Evolutionary conservation across 2,329 filamentous ascomycete species (phyloP), one percentile per base, ranked within the genome.

Genomic region (Leptographium flavum): DNA sequence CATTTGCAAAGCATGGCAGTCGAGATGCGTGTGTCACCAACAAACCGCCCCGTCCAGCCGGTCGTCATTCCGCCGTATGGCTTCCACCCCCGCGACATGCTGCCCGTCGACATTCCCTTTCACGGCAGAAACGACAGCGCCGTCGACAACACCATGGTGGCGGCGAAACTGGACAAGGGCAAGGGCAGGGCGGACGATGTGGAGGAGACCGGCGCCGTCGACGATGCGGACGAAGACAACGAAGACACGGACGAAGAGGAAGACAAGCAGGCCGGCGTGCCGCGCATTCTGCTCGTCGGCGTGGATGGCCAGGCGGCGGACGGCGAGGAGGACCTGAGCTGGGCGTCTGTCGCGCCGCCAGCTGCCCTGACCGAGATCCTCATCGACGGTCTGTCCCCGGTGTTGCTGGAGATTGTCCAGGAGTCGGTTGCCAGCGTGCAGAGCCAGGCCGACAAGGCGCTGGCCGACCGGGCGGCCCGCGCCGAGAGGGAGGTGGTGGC

Each of bases 281-380:
- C 64, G 7, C 42, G 19, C 11, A 15, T 38, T 6, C 19, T 27
- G 14, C 30, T 64, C 70, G 43, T 49, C 23, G 43, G 25, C 19
- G 38, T 39, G 17, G 41, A 10, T 23, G 32, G 38, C 4, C 33
- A 25, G 3, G 25, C n/a, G 4, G 21, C 25, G 15, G 36, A 43
- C 17, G 28, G 28, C 5, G 32, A 45, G 14, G 32, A 44, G 14
- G 48, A 46, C 25, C 25, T 45, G 13, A 33, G 30, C 52, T 74
- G 71, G 68, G 63, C 58, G 32, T 56, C 61, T 42, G 72, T 70
- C 49, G 60, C 64, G 3, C 68, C 69, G 4, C 73, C 73, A 0
- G 51, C 55, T 11, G 63, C 61, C 1, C 55, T 76, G 7, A 57
- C 47, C 5, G 58, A 63, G 27, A 53, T 59, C 1, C 14, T 41